Base-by-base conservation (phyloP, 1,284 basidiomycete species). In the Cutaneotrichosporon mucoides region DNA sequence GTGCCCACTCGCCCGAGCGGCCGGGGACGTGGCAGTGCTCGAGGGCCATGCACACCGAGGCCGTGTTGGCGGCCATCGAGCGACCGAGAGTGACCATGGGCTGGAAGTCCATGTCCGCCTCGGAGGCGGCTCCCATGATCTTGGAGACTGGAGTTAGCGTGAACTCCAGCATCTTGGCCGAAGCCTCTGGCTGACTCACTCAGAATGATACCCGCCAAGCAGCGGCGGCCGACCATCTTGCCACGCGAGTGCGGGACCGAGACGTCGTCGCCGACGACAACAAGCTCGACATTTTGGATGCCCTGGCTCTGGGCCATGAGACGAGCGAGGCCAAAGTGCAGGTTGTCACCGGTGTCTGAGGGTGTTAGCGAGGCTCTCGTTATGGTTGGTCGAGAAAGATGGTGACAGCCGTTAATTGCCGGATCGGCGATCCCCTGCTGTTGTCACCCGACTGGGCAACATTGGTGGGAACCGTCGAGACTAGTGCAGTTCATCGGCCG, bases 11-110 rank as follows among this genome's bases (percentile, higher is more conserved):
- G 6, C 71, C 73, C 46, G 73, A 67, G 16, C 80, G 66, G 10
- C 80, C 80, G 2, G 80, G 80, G 13, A 81, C 79, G 66, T 81
- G 80, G 65, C 79, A 81, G 68, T 81, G 80, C 62, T 81, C 80
- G 15, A 81, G 72, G 10, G 79, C 79, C 11, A 75, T 76, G 54
- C 77, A 78, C 53, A 81, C 73, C 0, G 79, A 79, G 37, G 76
- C 80, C 50, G 76, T 78, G 64, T 80, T 78, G 62, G 69, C 62
- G 0, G 72, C 70, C 9, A 65, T 43, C 0, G 70, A 69, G 53
- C 72, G 58, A 44, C 75, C 75, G n/a, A 76, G 68, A 33, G 57
- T 52, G 15, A 76, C 71, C 5, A 75, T 64, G 0, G 67, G 57
- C 36, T 70, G 60, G 64, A 76, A 75, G 6, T 40, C 57, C 67